Evolutionary conservation across 2,329 filamentous ascomycete genomes (phyloP).

Genomic region (Hirsutella rhossiliensis): DNA sequence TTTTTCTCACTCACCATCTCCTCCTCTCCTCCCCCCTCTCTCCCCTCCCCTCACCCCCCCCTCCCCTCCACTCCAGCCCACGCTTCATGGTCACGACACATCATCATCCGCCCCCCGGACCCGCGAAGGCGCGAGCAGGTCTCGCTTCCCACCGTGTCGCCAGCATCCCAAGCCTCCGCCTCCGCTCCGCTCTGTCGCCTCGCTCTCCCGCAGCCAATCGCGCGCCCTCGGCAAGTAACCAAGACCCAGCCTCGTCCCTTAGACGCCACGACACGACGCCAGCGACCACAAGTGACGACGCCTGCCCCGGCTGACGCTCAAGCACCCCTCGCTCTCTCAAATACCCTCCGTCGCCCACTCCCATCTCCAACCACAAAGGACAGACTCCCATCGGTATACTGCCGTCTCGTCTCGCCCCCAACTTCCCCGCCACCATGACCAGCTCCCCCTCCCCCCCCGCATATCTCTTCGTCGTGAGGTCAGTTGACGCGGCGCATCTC

Average conservation of each 20-base stretch:
- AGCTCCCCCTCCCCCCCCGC: constrained; percentile 20
- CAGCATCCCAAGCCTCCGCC: not conserved
- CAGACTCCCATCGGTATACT: too few relatives aligned
- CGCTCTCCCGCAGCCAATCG: not conserved
- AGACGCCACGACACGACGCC: not conserved
- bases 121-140: not conserved
- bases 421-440: constrained; percentile 1
- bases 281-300: not conserved
- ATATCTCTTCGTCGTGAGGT: constrained; percentile 32
- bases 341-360: not conserved
- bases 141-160: not conserved
- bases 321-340: not conserved
- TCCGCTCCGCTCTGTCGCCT: not conserved
- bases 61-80: too few relatives aligned
- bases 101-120: not conserved
- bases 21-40: not conserved
- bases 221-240: not conserved
- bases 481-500: constrained; percentile 4
- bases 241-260: not conserved
- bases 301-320: not conserved
- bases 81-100: not conserved
- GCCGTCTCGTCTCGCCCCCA: too few relatives aligned
- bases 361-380: not conserved
- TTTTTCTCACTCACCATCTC: too few relatives aligned
- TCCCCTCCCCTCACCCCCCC: not conserved